Evolutionary conservation across 306 rosid species (phyloP).

Genomic region (Quercus rubra): DNA sequence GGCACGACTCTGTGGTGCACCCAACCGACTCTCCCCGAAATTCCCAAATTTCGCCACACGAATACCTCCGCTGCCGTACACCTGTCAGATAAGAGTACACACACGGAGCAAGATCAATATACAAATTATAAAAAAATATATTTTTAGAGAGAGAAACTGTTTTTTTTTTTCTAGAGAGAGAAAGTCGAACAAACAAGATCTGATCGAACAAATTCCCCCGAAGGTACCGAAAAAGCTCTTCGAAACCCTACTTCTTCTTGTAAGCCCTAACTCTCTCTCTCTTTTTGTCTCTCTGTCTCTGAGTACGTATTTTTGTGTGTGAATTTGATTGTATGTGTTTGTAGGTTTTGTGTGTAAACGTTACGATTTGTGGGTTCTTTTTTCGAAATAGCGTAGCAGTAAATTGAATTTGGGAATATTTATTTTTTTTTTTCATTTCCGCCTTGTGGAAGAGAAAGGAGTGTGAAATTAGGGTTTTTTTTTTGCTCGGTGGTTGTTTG

Average conservation of each 20-base stretch:
- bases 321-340: neutral
- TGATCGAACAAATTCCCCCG: slow-evolving; percentile 37
- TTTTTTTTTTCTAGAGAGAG: slow-evolving; percentile 28
- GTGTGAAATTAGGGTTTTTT: slow-evolving; percentile 26
- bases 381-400: neutral
- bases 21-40: slow-evolving; percentile 51
- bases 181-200: slow-evolving; percentile 52
- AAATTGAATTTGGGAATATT: neutral
- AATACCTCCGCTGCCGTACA: slow-evolving; percentile 58
- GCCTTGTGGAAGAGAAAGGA: neutral
- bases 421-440: neutral
- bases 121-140: neutral
- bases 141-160: slow-evolving; percentile 68
- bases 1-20: slow-evolving; percentile 50
- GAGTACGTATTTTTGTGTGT: neutral
- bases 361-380: slow-evolving; percentile 8
- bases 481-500: too few relatives aligned
- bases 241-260: slow-evolving; percentile 43
- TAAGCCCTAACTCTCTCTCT: slow-evolving; percentile 16
- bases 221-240: slow-evolving; percentile 25
- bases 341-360: neutral
- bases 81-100: slow-evolving; percentile 58
- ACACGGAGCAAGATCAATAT: slow-evolving; percentile 20
- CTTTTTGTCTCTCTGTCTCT: neutral
- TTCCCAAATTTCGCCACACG: slow-evolving; percentile 39